Evolutionary conservation across 2,329 filamentous ascomycete species (phyloP), one percentile per base, ranked within the genome.

Genomic region (Huntiella bhutanensis): DNA sequence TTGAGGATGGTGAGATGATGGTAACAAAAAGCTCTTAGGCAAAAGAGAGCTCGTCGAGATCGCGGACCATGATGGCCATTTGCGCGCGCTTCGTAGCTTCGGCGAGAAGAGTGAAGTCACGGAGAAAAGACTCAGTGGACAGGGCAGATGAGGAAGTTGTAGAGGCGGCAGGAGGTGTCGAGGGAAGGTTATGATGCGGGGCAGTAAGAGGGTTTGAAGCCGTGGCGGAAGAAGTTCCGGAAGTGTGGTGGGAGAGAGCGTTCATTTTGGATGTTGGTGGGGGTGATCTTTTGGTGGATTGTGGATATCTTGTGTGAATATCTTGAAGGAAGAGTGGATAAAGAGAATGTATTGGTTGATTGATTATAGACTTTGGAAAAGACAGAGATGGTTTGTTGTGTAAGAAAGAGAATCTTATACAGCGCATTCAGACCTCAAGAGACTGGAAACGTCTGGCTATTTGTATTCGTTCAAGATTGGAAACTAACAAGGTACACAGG

Each of bases 61-160:
- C 88, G 51, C 87, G 73, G 69, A 87, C 82, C 59, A 95, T 67
- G 56, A 86, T 77, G 37, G 84, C 84, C 69, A 95, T 82, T 62
- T 95, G 85, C 7, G 88, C 88, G 37, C 87, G 71, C 64, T 93
- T 94, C 38, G 86, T 88, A 2, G 88, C 88, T 66, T 96, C 88
- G 33, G 87, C 87, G 37, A 95, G 73, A 28, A 95, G 73, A 49
- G 74, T 88, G 57, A 88, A 83, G 61, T 93, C 80, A 55, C 79
- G 76, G 50, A 93, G 70, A 58, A 86, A 86, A 22, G 63, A 53
- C 46, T 74, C 71, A 44, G 70, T 68, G n/a, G 51, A 51, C 5
- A 40, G 36, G 16, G 34, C 43, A 37, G 15, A 43, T n/a, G 37
- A 38, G 53, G 55, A 41, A 52, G 51, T 37, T 53, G 51, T 35